Percentiles rank a stretch among this genome's conserved stretches.
These are phyloP conservation scores for Amauroascus niger DNA, from an alignment of 2,329 filamentous ascomycete genomes.

Conservation along the genomic window DNA sequence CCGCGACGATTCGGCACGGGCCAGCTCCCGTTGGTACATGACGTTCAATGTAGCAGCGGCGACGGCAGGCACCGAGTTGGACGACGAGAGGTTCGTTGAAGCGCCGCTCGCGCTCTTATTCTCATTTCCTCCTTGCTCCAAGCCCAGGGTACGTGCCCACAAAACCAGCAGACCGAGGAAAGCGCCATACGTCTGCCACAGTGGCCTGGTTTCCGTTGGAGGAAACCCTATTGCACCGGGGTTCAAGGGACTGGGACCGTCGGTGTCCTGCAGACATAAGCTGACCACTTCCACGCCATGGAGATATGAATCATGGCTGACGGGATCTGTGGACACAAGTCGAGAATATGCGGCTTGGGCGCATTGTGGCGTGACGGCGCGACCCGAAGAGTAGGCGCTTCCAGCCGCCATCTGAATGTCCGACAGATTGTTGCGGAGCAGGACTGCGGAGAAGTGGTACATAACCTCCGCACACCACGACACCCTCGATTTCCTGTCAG, in stretches of 20 bases:
- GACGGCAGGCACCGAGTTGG: neutral
- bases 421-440: conserved; percentile 18
- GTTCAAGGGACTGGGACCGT: neutral
- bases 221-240: neutral
- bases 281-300: conserved; percentile 19
- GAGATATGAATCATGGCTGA: conserved; percentile 19
- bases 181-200: conserved; percentile 18
- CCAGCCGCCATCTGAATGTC: conserved; percentile 22
- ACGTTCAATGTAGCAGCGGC: conserved; percentile 11
- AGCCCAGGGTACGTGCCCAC: conserved; percentile 15
- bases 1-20: conserved; percentile 5
- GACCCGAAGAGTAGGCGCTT: conserved; percentile 19
- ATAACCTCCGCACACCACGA: conserved; percentile 17
- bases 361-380: conserved; percentile 19
- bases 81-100: neutral
- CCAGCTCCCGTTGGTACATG: conserved; percentile 17
- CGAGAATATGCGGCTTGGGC: conserved; percentile 19
- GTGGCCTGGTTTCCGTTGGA: conserved; percentile 5
- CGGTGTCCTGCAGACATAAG: conserved; percentile 16
- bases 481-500: conserved; percentile 14
- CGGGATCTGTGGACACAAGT: conserved; percentile 16
- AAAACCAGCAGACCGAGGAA: conserved; percentile 17
- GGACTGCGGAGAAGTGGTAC: conserved; percentile 18
- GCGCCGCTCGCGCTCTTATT: neutral
- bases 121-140: conserved; percentile 11